Evolutionary conservation across 495 filamentous ascomycete genomes (phyloP).

Genomic region (Talaromyces liani): DNA sequence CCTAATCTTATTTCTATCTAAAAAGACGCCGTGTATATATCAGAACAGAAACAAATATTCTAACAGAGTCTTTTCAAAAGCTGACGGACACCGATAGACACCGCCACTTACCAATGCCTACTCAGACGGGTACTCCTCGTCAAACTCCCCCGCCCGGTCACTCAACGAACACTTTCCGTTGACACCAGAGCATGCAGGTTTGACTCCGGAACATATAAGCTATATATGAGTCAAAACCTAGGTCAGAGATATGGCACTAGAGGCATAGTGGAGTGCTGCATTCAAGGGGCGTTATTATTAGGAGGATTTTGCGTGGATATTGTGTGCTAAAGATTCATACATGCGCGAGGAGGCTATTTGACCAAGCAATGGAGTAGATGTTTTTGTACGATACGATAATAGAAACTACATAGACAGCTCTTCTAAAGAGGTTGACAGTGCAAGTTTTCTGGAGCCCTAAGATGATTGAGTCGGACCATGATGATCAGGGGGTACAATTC

Average conservation of each 20-base stretch:
- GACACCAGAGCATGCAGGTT: constrained; percentile 30
- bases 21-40: constrained; percentile 7
- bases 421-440: neutral
- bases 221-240: neutral
- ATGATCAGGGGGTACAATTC: neutral
- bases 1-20: constrained; percentile 11
- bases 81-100: constrained; percentile 49
- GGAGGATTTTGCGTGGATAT: neutral
- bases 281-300: neutral
- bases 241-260: neutral
- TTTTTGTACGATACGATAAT: neutral
- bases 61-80: constrained; percentile 11
- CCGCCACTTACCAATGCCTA: constrained; percentile 79
- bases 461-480: neutral
- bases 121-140: constrained; percentile 64
- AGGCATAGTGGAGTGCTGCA: neutral
- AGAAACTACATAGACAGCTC: neutral
- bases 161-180: constrained; percentile 30
- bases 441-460: neutral
- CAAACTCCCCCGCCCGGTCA: constrained; percentile 30
- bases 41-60: neutral
- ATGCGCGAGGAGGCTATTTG: neutral
- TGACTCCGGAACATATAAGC: constrained; percentile 21
- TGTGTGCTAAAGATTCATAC: neutral
- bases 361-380: neutral